Evolutionary conservation across 106 monocot species (phyloP), one percentile per base, ranked within the genome.

Genomic region (Chionographis japonica): DNA sequence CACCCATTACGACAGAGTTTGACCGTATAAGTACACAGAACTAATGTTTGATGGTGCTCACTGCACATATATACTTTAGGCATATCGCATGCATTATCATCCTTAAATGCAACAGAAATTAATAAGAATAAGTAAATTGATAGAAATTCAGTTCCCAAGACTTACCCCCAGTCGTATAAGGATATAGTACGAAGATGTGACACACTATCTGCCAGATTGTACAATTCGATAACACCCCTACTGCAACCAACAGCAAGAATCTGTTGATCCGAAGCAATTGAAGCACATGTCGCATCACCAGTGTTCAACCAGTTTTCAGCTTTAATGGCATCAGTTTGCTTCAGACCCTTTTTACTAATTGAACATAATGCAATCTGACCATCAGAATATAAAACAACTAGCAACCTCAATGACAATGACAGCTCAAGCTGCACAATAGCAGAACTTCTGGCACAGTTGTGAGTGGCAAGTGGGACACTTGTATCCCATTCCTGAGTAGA

Each of bases 101-200:
- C 67, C 27, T 27, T 27, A 27, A 27, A 27, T 27, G 27, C 14
- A 64, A 27, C 9, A 46, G 4, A 20, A 19, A 10, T 66, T 54
- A 37, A 42, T 16, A 62, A 40, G n/a, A 40, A 62, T 17, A 4
- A 15, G 2, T 1, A 65, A 27, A 12, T 15, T 35, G 37, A 40
- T 3, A 54, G 35, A 27, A 46, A 39, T 18, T 58, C 11, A 37
- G 15, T 62, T 55, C 17, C 40, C 14, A 51, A 60, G 50, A 56
- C 86, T 87, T 84, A 98, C 93, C 98, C 98, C 98, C 98, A 98
- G 50, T 98, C 93, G 79, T 85, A 85, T 53, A 98, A 75, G 54
- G 98, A 98, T 52, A 98, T 62, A 7, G 90, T 87, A 2, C 98
- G 87, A 65, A 98, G 75, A 83, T 76, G 84, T 66, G 79, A 54